A percentile compares a stretch with the other conserved stretches of the same genome.
phyloP scores from a whole-genome alignment of 192 early-diverging fungal genomes.

The Endogone sp. region DNA sequence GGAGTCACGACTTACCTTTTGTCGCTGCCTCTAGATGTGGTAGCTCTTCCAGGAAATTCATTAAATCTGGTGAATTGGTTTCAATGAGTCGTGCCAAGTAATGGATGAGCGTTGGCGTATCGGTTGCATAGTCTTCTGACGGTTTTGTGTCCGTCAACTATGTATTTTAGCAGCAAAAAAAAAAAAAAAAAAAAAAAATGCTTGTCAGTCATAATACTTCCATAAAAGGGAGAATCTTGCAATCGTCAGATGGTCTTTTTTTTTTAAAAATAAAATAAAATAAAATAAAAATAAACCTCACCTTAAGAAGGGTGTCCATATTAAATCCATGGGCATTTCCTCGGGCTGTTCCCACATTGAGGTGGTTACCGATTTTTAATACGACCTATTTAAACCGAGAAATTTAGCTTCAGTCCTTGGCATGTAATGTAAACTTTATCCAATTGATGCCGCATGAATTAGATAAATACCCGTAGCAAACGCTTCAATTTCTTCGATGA shows the following conservation, averaged over 20 bases:
- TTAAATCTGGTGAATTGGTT: conserved; percentile 29
- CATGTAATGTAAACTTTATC: too few species aligned
- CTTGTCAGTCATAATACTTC: too few species aligned
- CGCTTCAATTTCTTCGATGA: conserved; percentile 35
- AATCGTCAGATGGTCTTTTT: too few species aligned
- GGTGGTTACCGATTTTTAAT: conserved; percentile 49
- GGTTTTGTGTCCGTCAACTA: conserved; percentile 53
- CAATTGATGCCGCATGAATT: neutral
- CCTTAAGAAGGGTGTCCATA: conserved; percentile 52
- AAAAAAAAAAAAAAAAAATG: too few species aligned
- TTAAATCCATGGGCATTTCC: conserved; percentile 56
- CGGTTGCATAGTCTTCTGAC: conserved; percentile 35
- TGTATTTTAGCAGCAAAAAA: neutral
- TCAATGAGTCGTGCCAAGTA: conserved; percentile 45
- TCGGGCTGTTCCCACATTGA: conserved; percentile 50
- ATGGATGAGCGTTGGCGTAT: conserved; percentile 45
- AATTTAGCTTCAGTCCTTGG: neutral
- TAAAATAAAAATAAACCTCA: too few species aligned
- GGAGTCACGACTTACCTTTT: conserved; percentile 26
- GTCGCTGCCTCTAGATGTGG: conserved; percentile 48
- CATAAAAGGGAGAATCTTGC: too few species aligned
- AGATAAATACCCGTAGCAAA: conserved; percentile 41
- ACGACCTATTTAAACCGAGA: conserved; percentile 33
- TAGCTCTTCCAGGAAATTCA: conserved; percentile 50
- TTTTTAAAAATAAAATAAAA: too few species aligned